Base-by-base conservation (phyloP, 352 stramenopile genomes). In the Phytophthora palmivora region DNA sequence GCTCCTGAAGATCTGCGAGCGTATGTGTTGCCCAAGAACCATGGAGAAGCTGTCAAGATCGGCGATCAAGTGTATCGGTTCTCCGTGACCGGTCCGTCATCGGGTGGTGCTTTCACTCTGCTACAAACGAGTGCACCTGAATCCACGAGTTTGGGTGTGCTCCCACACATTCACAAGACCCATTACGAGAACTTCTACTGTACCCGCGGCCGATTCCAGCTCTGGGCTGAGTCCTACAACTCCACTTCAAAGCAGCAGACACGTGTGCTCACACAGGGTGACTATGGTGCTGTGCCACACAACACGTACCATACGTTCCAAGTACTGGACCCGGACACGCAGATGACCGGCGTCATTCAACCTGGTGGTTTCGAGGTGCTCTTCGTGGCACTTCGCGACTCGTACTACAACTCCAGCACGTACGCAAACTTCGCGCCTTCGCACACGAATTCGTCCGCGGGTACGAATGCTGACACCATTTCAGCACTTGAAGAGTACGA, bases 111-210 rank as follows among this genome's bases (percentile, higher is more conserved):
- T 1, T 82, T 82, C 67, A 67, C 67, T 41, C 44, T 82, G 36
- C 34, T 82, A 58, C 73, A 82, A 50, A 82, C 74, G 19, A 83
- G 68, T 41, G 70, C 76, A n/a, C 73, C 73, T 4, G 73, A 79
- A 34, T 82, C 76, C 33, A 66, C 71, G 15, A 72, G 70, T 14
- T 60, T 85, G 19, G 76, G 76, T 14, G 76, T 85, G 48, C 71
- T 81, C 5, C 76, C 76, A 21, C 73, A 85, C 42, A 77, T 83
- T 53, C 76, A 85, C 74, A 81, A 83, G 67, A 62, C 68, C 16
- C 76, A 85, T 52, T 76, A 85, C 64, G 76, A 85, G 56, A 85
- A 83, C 56, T 85, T 85, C 44, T 85, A 85, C 67, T 81, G 73
- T 63, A 79, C 70, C 11, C 73, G 74, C 43, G 76, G 76, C 4